These are phyloP conservation scores for Elaeagnus macrophylla DNA, from an alignment of 306 rosid genomes.

Conservation along the genomic window DNA sequence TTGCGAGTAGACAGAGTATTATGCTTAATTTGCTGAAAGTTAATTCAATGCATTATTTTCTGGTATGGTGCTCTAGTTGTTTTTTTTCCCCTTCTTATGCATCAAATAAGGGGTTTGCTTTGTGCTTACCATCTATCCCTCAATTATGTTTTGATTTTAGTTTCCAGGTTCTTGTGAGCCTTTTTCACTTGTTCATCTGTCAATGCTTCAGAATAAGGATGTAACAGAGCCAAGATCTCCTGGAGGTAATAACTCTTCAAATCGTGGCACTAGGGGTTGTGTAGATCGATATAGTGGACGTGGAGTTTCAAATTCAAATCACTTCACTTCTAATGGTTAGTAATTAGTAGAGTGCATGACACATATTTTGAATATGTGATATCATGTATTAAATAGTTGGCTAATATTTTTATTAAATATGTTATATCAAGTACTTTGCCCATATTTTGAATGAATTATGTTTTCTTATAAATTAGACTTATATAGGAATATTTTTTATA, in stretches of 20 bases:
- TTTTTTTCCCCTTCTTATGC: neutral
- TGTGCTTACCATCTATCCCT: conserved; percentile 2
- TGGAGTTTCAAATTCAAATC: conserved; percentile 46
- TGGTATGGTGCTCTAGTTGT: neutral
- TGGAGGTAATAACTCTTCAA: conserved; percentile 37
- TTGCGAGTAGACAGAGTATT: too few species aligned
- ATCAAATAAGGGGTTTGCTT: neutral
- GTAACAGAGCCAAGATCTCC: conserved; percentile 65
- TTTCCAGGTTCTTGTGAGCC: too few species aligned
- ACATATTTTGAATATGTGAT: too few species aligned
- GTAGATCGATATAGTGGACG: conserved; percentile 70
- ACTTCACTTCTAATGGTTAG: conserved; percentile 56
- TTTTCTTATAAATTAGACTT: too few species aligned
- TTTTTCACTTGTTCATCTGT: too few species aligned
- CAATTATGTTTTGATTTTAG: too few species aligned
- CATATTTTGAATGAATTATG: too few species aligned
- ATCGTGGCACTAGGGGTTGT: conserved; percentile 42
- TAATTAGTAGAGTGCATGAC: conserved; percentile 4
- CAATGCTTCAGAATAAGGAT: conserved; percentile 55
- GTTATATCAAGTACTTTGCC: too few species aligned
- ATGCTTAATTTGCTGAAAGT: neutral
- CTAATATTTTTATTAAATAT: too few species aligned
- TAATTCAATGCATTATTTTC: neutral
- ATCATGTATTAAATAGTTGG: too few species aligned
- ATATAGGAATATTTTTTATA: too few species aligned